Percentiles rank a stretch among this genome's conserved stretches.
Evolutionary conservation across 441 rosid species (phyloP).

Genomic region (Theobroma grandiflorum): DNA sequence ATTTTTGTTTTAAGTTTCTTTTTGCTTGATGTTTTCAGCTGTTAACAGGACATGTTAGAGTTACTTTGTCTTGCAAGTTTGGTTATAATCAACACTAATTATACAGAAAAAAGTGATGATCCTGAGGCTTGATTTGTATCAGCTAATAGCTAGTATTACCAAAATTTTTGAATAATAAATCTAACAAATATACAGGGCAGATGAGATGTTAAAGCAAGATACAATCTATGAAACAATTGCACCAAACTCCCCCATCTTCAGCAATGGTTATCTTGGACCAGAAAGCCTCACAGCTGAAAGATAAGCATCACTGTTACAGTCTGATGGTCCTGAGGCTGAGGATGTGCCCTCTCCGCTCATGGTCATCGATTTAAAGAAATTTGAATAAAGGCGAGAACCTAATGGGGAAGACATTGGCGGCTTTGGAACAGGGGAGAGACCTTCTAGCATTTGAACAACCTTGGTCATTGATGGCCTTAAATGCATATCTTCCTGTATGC

Average conservation of each 20-base stretch:
- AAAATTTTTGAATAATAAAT: background rate
- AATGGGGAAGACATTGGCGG: constrained; percentile 75
- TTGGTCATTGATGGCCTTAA: constrained; percentile 84
- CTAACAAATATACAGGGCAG: constrained; percentile 31
- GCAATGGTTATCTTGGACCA: constrained; percentile 78
- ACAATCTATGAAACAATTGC: constrained; percentile 32
- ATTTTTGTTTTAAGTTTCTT: too few species aligned
- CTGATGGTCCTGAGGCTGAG: constrained; percentile 68
- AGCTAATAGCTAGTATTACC: constrained; percentile 6
- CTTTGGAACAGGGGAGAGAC: constrained; percentile 65
- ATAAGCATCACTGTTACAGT: constrained; percentile 67
- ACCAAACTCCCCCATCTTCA: constrained; percentile 3
- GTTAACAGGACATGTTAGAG: too few species aligned
- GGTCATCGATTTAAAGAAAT: constrained; percentile 46
- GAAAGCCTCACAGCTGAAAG: constrained; percentile 87
- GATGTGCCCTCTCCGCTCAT: constrained; percentile 73
- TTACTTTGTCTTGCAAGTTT: background rate
- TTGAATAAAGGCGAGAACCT: constrained; percentile 65
- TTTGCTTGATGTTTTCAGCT: background rate
- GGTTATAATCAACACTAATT: background rate
- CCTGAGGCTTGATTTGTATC: background rate
- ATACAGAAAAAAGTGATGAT: background rate
- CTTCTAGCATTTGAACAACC: constrained; percentile 97
- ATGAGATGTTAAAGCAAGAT: background rate
- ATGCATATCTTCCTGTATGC: constrained; percentile 90